phyloP scores from a whole-genome alignment of 345 rosid genomes.

The Hevea brasiliensis region DNA sequence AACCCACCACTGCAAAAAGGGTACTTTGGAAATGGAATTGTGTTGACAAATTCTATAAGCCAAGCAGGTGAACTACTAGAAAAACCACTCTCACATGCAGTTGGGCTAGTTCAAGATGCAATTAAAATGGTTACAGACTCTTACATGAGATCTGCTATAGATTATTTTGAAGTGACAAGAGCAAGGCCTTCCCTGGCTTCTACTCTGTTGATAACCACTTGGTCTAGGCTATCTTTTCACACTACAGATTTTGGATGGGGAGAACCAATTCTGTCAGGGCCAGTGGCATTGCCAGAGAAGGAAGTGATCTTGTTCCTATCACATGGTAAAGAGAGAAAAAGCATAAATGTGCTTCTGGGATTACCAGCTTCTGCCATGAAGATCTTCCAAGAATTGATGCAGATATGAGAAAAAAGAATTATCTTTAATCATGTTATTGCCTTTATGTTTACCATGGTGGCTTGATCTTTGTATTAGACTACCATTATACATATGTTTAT shows the following conservation, averaged over 20 bases:
- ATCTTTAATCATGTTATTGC: not conserved
- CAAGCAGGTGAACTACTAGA: constrained; percentile 61
- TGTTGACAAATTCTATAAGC: constrained; percentile 68
- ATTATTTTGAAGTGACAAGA: constrained; percentile 83
- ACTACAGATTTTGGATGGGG: constrained; percentile 94
- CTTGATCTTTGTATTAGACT: no score
- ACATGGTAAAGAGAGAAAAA: constrained; percentile 76
- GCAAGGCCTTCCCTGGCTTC: constrained; percentile 81
- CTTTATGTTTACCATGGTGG: no score
- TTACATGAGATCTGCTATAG: constrained; percentile 94
- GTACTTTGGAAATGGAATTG: constrained; percentile 85
- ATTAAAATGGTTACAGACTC: constrained; percentile 71
- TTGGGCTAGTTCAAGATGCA: constrained; percentile 64
- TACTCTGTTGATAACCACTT: constrained; percentile 80
- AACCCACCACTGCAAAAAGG: constrained; percentile 77
- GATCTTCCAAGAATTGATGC: constrained; percentile 55
- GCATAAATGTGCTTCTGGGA: constrained; percentile 84
- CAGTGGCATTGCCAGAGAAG: constrained; percentile 88
- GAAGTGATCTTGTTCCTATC: constrained; percentile 82
- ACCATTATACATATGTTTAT: no score
- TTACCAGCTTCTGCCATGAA: constrained; percentile 81
- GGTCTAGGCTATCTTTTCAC: constrained; percentile 82
- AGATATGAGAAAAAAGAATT: constrained; percentile 30
- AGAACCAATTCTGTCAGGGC: constrained; percentile 74
- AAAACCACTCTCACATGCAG: constrained; percentile 58